Base-by-base conservation (phyloP, 176 grass and related monocot species). In the Secale cereale region DNA sequence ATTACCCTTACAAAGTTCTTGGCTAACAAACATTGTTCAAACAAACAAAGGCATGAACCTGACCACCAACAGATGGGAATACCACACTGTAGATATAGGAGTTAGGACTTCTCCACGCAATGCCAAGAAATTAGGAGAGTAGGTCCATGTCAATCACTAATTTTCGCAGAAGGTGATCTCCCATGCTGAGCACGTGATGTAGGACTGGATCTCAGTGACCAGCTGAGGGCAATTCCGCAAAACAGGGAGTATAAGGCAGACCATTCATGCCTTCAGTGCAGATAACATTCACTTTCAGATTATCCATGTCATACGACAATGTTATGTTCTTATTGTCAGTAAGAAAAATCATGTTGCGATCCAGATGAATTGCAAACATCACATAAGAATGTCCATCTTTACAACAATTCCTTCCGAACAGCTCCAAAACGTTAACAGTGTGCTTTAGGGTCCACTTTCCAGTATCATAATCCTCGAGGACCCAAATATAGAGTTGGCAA, bases 201-300 rank as follows among this genome's bases (percentile, higher is more conserved):
- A 5, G 31, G 8, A 22, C 8, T 11, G 19, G 22, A 17, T 22
- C 17, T 36, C 8, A 67, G 1, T 35, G 3, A 35, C 16, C 29
- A 67, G 15, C 16, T 67, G 16, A 33, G 8, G 32, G 31, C 8
- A 76, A 70, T 76, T 89, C 77, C 61, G 80, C 46, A 68, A 69
- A 69, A 69, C 32, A 69, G 9, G 32, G 65, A 22, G 1, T 22
- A 36, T 69, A 69, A 11, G 65, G 65, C 22, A 69, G 75, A 36
- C 65, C 65, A 2, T 9, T 20, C 65, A 69, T 10, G 17, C 4
- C 32, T 68, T 68, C 65, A 68, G 31, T 35, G 40, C 40, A 43
- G 40, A 43, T 43, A 43, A 43, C 40, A 43, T 4, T 0, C 40
- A 66, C 28, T 32, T 33, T 29, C 1, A 20, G 64, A 33, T 66